Conservation (phyloP, 177 flowering plant genomes). For the Vitis hybrid region DNA sequence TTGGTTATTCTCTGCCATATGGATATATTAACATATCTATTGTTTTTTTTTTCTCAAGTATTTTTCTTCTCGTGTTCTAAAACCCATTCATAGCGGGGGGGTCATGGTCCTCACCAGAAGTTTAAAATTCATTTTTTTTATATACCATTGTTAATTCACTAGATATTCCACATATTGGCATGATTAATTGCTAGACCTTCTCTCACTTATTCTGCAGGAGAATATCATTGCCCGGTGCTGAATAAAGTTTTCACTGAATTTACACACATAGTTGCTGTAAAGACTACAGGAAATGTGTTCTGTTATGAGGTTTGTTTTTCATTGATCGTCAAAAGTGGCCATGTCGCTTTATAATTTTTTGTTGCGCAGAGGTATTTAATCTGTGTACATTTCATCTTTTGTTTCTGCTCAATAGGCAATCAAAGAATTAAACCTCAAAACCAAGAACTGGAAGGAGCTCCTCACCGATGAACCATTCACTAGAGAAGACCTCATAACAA, state of each 20-base stretch:
- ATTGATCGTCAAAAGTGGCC: neutral
- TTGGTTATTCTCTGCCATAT: too few relatives aligned
- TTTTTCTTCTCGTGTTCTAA: too few relatives aligned
- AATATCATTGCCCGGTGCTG: conserved; percentile 90
- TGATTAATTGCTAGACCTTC: neutral
- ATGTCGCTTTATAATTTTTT: neutral
- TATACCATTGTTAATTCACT: too few relatives aligned
- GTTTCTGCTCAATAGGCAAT: conserved; percentile 52
- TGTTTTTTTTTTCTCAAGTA: too few relatives aligned
- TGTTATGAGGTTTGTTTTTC: conserved; percentile 72
- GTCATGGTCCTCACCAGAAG: too few relatives aligned
- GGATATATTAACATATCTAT: too few relatives aligned
- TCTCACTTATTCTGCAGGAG: conserved; percentile 46
- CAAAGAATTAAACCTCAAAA: conserved; percentile 87
- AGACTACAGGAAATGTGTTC: conserved; percentile 94
- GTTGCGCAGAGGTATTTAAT: too few relatives aligned
- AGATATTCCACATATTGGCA: too few relatives aligned
- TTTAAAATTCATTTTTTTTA: too few relatives aligned
- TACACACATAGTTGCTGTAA: conserved; percentile 95
- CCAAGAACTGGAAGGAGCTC: conserved; percentile 95
- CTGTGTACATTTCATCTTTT: conserved; percentile 3
- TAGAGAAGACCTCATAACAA: conserved; percentile 79
- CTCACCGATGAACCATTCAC: conserved; percentile 94
- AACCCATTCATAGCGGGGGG: too few relatives aligned
- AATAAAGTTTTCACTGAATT: conserved; percentile 96